Conservation (phyloP, 2,329 filamentous ascomycete species). For the Thyridium curvatum region DNA sequence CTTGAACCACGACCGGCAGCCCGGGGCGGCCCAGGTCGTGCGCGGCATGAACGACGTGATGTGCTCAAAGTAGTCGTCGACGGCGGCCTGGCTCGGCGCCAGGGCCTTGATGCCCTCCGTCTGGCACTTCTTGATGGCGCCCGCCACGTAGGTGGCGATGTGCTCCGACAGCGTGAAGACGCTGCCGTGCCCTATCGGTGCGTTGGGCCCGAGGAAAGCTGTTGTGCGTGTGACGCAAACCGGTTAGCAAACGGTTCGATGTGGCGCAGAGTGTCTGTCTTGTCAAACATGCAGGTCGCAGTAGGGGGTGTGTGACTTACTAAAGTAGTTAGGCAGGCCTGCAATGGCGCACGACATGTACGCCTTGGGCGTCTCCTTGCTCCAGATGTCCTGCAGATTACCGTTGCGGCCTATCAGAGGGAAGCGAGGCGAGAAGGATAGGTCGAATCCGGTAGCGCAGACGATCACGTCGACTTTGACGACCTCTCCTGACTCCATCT, state of each 20-base stretch:
- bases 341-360: constrained; percentile 49
- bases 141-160: constrained; percentile 44
- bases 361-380: constrained; percentile 32
- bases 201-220: constrained; percentile 47
- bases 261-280: too few species aligned
- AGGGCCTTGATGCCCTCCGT: constrained; percentile 42
- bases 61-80: constrained; percentile 45
- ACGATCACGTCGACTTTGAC: constrained; percentile 48
- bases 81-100: constrained; percentile 35
- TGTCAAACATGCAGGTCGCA: too few species aligned
- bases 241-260: too few species aligned
- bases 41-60: constrained; percentile 44
- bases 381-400: constrained; percentile 44
- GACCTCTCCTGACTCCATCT: constrained; percentile 39
- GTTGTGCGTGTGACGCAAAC: neutral
- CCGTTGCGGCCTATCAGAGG: constrained; percentile 41
- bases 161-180: constrained; percentile 45
- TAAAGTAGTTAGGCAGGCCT: constrained; percentile 50
- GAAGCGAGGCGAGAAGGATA: constrained; percentile 44
- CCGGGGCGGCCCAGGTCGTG: constrained; percentile 38
- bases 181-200: constrained; percentile 42
- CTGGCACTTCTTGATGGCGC: constrained; percentile 42
- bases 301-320: constrained; percentile 25
- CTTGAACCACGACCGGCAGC: constrained; percentile 47
- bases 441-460: constrained; percentile 52